Percentiles rank a stretch among this genome's conserved stretches.
Evolutionary conservation across 1,284 basidiomycete species (phyloP).

Genomic region (Ustilago shanxiensis): DNA sequence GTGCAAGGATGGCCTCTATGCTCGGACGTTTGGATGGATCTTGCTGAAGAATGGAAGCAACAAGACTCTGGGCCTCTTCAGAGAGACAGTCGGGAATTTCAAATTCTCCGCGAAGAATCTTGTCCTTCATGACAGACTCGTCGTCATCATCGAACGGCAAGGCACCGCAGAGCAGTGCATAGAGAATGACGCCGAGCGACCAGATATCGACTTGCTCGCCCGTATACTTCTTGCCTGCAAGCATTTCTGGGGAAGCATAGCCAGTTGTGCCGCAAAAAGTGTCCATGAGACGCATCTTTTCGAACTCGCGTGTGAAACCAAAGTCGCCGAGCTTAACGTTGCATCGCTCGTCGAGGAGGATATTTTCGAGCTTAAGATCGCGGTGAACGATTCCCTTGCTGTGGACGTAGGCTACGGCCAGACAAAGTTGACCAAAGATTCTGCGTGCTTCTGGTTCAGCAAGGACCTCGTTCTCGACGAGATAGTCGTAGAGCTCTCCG

Average conservation of each 20-base stretch:
- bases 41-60: conserved; percentile 82
- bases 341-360: conserved; percentile 71
- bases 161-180: conserved; percentile 90
- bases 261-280: conserved; percentile 98
- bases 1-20: conserved; percentile 87
- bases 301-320: conserved; percentile 95
- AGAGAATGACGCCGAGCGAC: conserved; percentile 95
- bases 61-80: conserved; percentile 85
- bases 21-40: conserved; percentile 82
- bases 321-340: conserved; percentile 83
- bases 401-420: conserved; percentile 71
- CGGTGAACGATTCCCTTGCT: conserved; percentile 71
- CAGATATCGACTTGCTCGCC: conserved; percentile 98
- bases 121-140: conserved; percentile 86
- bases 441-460: conserved; percentile 67
- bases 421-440: conserved; percentile 71
- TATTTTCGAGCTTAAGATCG: conserved; percentile 75
- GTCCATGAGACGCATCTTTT: conserved; percentile 85
- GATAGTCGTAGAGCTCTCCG: conserved; percentile 75
- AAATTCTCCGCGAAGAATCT: conserved; percentile 88
- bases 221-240: conserved; percentile 87
- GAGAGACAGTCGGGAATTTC: conserved; percentile 85
- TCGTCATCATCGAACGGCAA: conserved; percentile 98
- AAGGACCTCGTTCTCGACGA: conserved; percentile 70
- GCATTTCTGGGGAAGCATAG: conserved; percentile 94